Evolutionary conservation across 2,329 filamentous ascomycete species (phyloP), one percentile per base, ranked within the genome.

Genomic region (Aschersonia sp.): DNA sequence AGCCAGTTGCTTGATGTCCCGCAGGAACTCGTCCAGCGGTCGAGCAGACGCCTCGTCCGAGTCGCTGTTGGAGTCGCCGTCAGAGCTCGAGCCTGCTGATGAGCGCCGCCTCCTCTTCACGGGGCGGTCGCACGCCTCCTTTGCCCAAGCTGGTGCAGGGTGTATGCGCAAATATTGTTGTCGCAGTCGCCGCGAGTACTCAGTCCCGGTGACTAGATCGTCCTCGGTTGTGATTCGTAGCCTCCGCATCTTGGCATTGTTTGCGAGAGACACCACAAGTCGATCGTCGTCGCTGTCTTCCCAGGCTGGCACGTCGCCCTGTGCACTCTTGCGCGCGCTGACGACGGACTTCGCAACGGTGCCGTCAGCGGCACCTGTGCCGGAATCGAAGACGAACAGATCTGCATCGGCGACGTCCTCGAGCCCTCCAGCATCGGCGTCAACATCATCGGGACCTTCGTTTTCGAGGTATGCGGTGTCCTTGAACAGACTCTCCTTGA

Each of bases 221-320:
- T 98, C 92, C 1, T 77, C 78, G 59, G 91, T 88, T 2, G 80
- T 82, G 46, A 81, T 72, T 51, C 92, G 78, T 52, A 98, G 71
- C 65, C 97, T 97, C 54, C 89, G 79, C 60, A 96, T 64, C 53
- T 85, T 77, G 45, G 80, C 77, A 43, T 83, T 80, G 9, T 30
- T 31, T 30, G 87, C 84, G 40, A 98, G 74, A 10, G 91, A 97
- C 45, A 98, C 75, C 5, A 80, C 78, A 52, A 96, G 70, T 47
- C 86, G 78, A 60, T 97, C 92, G 60, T 98, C 92, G 58, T 98
- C 92, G 64, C 89, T 97, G 62, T 98, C 92, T 55, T 89, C 81
- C 92, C 92, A 98, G 1, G 80, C 85, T 3, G 82, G 74, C 28
- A 71, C 69, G 42, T 74, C 69, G 44, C 53, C 57, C 12, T 58